Conservation (phyloP, 2,329 filamentous ascomycete species). For the Colletotrichum sp. region DNA sequence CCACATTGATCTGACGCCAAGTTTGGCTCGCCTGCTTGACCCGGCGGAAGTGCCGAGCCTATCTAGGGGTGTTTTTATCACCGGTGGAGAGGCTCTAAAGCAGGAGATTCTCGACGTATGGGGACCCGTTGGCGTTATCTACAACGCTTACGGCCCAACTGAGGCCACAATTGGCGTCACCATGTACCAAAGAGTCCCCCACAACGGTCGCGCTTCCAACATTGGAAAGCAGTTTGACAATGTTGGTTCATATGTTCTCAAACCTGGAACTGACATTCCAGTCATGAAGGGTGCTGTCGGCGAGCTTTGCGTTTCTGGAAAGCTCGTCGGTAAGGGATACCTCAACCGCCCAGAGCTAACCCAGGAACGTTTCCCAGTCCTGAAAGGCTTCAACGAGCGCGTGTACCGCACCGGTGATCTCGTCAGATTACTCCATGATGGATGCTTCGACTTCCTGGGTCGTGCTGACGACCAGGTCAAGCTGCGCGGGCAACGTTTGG, state of each 20-base stretch:
- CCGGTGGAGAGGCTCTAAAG: slow-evolving; percentile 85
- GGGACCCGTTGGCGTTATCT: slow-evolving; percentile 81
- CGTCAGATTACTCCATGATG: slow-evolving; percentile 80
- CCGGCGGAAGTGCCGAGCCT: slow-evolving; percentile 83
- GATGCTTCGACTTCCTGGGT: slow-evolving; percentile 85
- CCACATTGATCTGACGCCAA: slow-evolving; percentile 91
- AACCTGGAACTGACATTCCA: slow-evolving; percentile 70
- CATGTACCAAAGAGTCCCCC: slow-evolving; percentile 82
- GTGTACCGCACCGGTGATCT: slow-evolving; percentile 91
- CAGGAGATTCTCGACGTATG: slow-evolving; percentile 88
- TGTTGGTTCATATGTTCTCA: slow-evolving; percentile 82
- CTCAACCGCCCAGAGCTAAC: slow-evolving; percentile 83
- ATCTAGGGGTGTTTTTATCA: slow-evolving; percentile 87
- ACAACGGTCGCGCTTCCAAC: slow-evolving; percentile 81
- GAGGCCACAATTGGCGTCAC: slow-evolving; percentile 94
- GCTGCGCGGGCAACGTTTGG: slow-evolving; percentile 84
- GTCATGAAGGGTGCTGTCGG: slow-evolving; percentile 82
- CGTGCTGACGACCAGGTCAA: slow-evolving; percentile 93
- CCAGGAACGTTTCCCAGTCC: slow-evolving; percentile 72
- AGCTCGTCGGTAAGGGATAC: slow-evolving; percentile 88
- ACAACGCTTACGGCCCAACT: slow-evolving; percentile 92
- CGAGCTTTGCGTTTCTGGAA: slow-evolving; percentile 87
- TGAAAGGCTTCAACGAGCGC: slow-evolving; percentile 61
- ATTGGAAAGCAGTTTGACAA: slow-evolving; percentile 89
- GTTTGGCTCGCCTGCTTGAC: slow-evolving; percentile 77